These are phyloP conservation scores for Cytospora mali DNA, from an alignment of 2,329 filamentous ascomycete species.

Conservation along the genomic window DNA sequence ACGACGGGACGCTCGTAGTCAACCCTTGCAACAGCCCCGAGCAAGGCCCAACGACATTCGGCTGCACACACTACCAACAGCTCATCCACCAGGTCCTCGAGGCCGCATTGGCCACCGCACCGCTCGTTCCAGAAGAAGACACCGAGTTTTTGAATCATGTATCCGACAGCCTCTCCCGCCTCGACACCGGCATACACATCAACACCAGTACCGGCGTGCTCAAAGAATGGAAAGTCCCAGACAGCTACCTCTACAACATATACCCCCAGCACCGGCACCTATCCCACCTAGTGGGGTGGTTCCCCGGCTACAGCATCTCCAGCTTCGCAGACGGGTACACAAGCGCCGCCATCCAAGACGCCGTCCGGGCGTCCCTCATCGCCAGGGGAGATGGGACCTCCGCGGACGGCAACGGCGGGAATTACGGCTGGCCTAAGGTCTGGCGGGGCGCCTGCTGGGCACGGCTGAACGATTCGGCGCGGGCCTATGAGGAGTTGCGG, in stretches of 20 bases:
- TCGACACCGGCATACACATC: constrained; percentile 55
- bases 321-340: constrained; percentile 45
- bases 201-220: constrained; percentile 43
- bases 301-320: constrained; percentile 54
- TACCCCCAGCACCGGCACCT: constrained; percentile 50
- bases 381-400: constrained; percentile 22
- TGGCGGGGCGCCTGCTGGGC: constrained; percentile 62
- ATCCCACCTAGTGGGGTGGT: constrained; percentile 59
- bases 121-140: constrained; percentile 33
- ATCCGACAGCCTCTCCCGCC: constrained; percentile 43
- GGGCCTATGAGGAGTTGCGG: constrained; percentile 51
- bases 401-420: constrained; percentile 31
- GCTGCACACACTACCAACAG: constrained; percentile 57
- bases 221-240: constrained; percentile 53
- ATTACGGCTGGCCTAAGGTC: constrained; percentile 61
- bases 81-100: constrained; percentile 49
- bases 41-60: constrained; percentile 57
- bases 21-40: constrained; percentile 63
- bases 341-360: constrained; percentile 45
- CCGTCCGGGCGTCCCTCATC: constrained; percentile 48
- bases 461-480: constrained; percentile 51
- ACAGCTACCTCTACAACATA: constrained; percentile 37
- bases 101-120: constrained; percentile 37
- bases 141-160: constrained; percentile 40
- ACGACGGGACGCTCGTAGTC: constrained; percentile 56